Evolutionary conservation across 2,329 filamentous ascomycete genomes (phyloP).

Genomic region (Venturia effusa): DNA sequence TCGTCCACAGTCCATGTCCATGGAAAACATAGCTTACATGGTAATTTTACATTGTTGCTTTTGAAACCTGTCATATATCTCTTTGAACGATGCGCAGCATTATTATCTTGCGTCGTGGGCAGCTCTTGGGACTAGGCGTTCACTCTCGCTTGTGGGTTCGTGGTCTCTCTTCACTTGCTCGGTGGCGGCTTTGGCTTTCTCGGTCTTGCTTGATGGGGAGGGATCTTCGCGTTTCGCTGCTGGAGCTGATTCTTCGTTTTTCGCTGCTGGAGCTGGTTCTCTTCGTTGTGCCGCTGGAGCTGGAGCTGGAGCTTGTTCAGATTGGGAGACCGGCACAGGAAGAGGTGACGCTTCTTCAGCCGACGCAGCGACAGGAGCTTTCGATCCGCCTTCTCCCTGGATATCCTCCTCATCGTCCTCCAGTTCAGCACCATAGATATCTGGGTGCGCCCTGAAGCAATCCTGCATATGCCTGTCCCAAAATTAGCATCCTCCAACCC

Average conservation of each 20-base stretch:
- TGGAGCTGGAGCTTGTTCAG: not conserved
- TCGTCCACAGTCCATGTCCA: not conserved
- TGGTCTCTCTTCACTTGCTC: slow-evolving; percentile 23
- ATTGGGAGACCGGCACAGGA: slow-evolving; percentile 11
- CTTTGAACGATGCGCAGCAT: not conserved
- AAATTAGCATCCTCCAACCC: not conserved
- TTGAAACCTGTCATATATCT: not conserved
- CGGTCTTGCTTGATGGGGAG: slow-evolving; percentile 16
- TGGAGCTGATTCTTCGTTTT: slow-evolving; percentile 15
- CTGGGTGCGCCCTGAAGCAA: slow-evolving; percentile 87
- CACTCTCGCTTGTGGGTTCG: slow-evolving; percentile 28
- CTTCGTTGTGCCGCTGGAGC: slow-evolving; percentile 1
- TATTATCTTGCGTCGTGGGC: slow-evolving; percentile 31
- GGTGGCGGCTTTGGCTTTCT: slow-evolving; percentile 20
- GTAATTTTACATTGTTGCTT: not conserved
- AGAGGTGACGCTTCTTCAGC: slow-evolving; percentile 7
- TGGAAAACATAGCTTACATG: not conserved
- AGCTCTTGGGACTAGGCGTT: slow-evolving; percentile 38
- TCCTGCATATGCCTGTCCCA: slow-evolving; percentile 80
- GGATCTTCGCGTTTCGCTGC: slow-evolving; percentile 13
- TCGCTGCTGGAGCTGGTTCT: slow-evolving; percentile 12
- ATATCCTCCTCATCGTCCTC: slow-evolving; percentile 59
- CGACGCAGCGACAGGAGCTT: slow-evolving; percentile 8
- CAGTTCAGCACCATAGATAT: slow-evolving; percentile 83
- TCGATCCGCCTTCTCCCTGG: slow-evolving; percentile 14